Evolutionary conservation across 306 rosid species (phyloP), one percentile per base, ranked within the genome.

Genomic region (Inga laurina): DNA sequence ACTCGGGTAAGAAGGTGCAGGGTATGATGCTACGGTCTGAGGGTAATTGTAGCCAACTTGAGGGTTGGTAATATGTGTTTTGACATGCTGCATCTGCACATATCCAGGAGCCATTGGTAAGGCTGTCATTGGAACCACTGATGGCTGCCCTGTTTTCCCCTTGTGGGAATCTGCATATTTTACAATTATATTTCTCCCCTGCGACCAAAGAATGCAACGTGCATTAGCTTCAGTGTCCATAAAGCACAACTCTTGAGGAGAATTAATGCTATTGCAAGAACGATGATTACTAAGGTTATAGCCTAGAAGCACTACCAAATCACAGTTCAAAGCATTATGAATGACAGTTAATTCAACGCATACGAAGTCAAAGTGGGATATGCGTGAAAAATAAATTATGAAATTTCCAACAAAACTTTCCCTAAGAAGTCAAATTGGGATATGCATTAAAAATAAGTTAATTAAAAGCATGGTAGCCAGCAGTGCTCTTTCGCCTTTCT

Each of bases 151-250:
- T 45, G 87, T 84, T 85, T 88, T 90, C 78, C 90, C 85, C 84
- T 88, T 92, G 92, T 92, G 86, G 35, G 93, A 81, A 90, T 91
- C 95, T 0, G 95, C 97, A 71, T 84, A 93, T 88, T 94, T 94
- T 72, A 89, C 94, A 43, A 87, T 83, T 74, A 92, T 77, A 75
- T 81, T 91, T 86, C 97, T 89, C 66, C 93, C 98, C 97, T 94
- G 89, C 83, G 85, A 85, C 75, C 41, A 82, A 66, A 41, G 69
- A 80, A 70, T 48, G 82, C 52, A 52, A 64, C 71, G n/a, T 74
- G 75, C 79, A 43, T 77, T 19, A 51, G 39, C 24, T 75, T 70
- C 51, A 76, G 68, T 61, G n/a, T 61, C 66, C 51, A 64, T 18
- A 61, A 51, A 75, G 72, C 74, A 48, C 30, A 22, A 73, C 30